Evolutionary conservation across 2,329 filamentous ascomycete genomes (phyloP), one percentile per base, ranked within the genome.

Genomic region (Sporothrix sp.): DNA sequence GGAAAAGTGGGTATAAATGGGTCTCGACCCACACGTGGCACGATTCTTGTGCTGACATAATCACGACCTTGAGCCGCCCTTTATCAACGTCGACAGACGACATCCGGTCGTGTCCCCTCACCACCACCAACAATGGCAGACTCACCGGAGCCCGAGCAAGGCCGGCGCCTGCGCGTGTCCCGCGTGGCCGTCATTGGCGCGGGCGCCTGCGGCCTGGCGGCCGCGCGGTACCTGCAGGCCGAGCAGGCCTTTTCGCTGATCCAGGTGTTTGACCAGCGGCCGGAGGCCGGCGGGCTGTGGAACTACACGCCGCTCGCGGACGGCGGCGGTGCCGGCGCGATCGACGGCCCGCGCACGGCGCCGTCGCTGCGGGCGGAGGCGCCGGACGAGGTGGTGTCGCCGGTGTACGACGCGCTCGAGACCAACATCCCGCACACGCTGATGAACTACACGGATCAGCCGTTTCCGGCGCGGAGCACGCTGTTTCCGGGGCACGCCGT

Each of bases 361-460:
- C 66, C 66, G 0, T 63, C 58, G 18, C 54, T 44, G 14, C 46
- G 56, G 4, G 61, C 63, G 3, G 66, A 73, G 68, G 79, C 77
- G 73, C 61, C 62, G 14, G 60, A 66, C 4, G 65, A 74, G 2
- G 87, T 86, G 56, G 68, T 83, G n/a, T 84, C 82, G 3, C 82
- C 85, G 0, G 70, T 88, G 40, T 89, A 89, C 61, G 78, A 84
- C 47, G 66, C 71, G 11, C 68, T 89, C 2, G 84, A 89, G 61
- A 87, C 85, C 1, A 91, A 91, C 62, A 85, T 90, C 32, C 84
- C 85, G 0, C 75, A 83, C 52, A 70, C 71, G 1, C 63, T 90
- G 28, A 90, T 91, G 85, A 71, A 73, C 10, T 89, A 79, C 60
- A 78, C 78, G 0, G 82, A 87, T 53, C 68, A 74, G 3, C 61